A percentile compares a stretch with the other conserved stretches of the same genome.
phyloP scores from a whole-genome alignment of 2,329 filamentous ascomycete species.

The Botrytis pseudocinerea region DNA sequence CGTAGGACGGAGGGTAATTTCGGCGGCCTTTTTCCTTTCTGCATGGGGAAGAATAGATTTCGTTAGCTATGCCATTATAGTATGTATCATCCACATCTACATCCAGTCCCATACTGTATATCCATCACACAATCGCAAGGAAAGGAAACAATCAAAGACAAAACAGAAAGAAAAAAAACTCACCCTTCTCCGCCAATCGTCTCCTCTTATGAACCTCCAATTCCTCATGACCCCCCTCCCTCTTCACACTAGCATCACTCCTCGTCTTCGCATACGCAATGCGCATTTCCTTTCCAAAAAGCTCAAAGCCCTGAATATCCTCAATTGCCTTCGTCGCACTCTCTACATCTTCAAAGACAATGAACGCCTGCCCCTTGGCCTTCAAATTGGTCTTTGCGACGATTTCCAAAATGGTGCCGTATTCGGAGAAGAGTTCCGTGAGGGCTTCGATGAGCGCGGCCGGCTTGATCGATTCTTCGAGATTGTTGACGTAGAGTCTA shows the following conservation, averaged over 20 bases:
- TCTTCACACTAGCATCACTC: conserved; percentile 84
- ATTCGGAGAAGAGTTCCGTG: conserved; percentile 79
- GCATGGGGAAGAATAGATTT: neutral
- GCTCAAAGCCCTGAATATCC: conserved; percentile 86
- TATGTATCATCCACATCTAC: neutral
- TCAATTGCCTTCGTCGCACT: conserved; percentile 81
- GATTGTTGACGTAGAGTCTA: conserved; percentile 74
- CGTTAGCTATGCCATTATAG: neutral
- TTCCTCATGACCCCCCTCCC: conserved; percentile 72
- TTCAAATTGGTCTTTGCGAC: conserved; percentile 87
- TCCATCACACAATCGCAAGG: neutral
- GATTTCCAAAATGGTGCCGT: conserved; percentile 81
- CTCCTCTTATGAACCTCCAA: conserved; percentile 84
- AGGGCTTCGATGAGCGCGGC: conserved; percentile 74
- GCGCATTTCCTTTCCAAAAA: conserved; percentile 89
- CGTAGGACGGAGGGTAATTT: conserved; percentile 64
- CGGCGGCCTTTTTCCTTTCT: conserved; percentile 78
- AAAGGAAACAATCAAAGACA: neutral
- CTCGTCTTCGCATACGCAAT: conserved; percentile 77
- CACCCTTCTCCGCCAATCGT: conserved; percentile 87
- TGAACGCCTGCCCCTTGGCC: conserved; percentile 92
- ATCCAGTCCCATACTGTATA: neutral
- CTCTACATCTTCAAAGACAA: conserved; percentile 83
- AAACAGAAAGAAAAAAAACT: conserved; percentile 25
- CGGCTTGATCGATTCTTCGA: conserved; percentile 89